phyloP scores from a whole-genome alignment of 139 green algal genomes.

The Chlorella sp. region DNA sequence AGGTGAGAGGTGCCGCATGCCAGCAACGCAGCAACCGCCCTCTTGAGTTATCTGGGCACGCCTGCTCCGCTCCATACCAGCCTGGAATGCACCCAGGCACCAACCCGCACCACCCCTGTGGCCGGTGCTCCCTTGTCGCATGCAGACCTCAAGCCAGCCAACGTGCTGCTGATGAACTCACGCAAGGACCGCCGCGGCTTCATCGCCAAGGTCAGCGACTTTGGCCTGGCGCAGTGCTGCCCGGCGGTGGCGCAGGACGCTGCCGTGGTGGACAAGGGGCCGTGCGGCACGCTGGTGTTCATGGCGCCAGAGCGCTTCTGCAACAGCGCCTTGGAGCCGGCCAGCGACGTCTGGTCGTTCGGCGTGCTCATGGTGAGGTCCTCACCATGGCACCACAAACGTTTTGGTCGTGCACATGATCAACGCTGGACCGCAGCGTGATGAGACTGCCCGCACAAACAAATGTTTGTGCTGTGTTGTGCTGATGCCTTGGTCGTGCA shows the following conservation, averaged over 20 bases:
- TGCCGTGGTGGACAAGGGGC: slow-evolving; percentile 12
- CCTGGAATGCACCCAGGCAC: too few species aligned
- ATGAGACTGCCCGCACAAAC: too few species aligned
- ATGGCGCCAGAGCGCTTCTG: slow-evolving; percentile 20
- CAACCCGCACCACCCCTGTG: too few species aligned
- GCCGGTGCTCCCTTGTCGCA: too few species aligned
- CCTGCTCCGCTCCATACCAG: too few species aligned
- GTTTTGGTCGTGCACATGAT: too few species aligned
- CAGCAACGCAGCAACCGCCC: too few species aligned
- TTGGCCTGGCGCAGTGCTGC: slow-evolving; percentile 12
- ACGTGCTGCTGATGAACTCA: slow-evolving; percentile 28
- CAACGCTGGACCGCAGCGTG: too few species aligned
- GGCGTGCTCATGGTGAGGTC: slow-evolving; percentile 5
- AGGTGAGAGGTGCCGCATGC: slow-evolving; percentile 8
- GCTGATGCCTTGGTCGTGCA: too few species aligned
- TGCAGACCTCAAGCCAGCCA: slow-evolving; percentile 24
- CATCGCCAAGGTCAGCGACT: slow-evolving; percentile 12
- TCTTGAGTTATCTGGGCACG: too few species aligned
- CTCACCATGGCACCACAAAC: background rate
- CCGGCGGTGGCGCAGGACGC: background rate
- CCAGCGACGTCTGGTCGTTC: slow-evolving; percentile 12
- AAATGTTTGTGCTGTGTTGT: too few species aligned
- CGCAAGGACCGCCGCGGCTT: slow-evolving; percentile 26
- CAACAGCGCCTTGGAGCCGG: slow-evolving; percentile 2
- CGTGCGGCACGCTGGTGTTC: slow-evolving; percentile 25